phyloP scores from a whole-genome alignment of 805 yeast species.

The Ascoidea tarda region DNA sequence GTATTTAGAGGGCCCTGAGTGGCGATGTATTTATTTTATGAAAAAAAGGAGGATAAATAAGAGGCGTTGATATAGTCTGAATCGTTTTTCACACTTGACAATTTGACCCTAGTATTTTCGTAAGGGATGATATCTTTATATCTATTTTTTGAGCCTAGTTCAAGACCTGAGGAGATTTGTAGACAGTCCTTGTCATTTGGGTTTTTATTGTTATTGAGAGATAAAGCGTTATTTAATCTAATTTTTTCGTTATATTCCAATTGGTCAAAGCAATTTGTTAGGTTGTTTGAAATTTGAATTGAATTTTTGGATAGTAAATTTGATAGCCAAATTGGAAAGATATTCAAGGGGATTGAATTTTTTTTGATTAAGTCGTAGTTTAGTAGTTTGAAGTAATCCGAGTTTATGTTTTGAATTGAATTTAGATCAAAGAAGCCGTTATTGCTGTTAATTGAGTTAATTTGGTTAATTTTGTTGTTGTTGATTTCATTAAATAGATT shows the following conservation, averaged over 20 bases:
- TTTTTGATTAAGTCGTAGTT: constrained; percentile 11
- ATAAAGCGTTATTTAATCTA: constrained; percentile 33
- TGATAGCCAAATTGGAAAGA: constrained; percentile 43
- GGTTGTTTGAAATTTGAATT: constrained; percentile 2
- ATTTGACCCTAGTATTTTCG: constrained; percentile 70
- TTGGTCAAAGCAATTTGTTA: constrained; percentile 38
- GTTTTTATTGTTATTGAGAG: constrained; percentile 3
- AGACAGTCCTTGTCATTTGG: constrained; percentile 20
- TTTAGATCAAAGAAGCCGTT: not conserved
- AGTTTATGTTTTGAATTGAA: constrained; percentile 6
- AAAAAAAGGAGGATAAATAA: constrained; percentile 34
- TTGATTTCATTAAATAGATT: constrained; percentile 1
- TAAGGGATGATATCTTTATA: constrained; percentile 83
- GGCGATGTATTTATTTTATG: constrained; percentile 49
- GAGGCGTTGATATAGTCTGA: constrained; percentile 82
- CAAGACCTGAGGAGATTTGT: constrained; percentile 60
- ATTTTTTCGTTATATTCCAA: constrained; percentile 60
- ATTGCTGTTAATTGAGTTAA: not conserved
- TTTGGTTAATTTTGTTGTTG: not conserved
- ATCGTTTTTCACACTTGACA: constrained; percentile 19
- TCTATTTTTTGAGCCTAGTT: constrained; percentile 67
- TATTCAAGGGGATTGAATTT: constrained; percentile 4
- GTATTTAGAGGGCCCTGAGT: constrained; percentile 75
- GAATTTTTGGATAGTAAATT: constrained; percentile 11
- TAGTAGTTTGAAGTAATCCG: constrained; percentile 7